These are phyloP conservation scores for Colletotrichum filicis DNA, from an alignment of 2,329 filamentous ascomycete genomes.

Conservation along the genomic window DNA sequence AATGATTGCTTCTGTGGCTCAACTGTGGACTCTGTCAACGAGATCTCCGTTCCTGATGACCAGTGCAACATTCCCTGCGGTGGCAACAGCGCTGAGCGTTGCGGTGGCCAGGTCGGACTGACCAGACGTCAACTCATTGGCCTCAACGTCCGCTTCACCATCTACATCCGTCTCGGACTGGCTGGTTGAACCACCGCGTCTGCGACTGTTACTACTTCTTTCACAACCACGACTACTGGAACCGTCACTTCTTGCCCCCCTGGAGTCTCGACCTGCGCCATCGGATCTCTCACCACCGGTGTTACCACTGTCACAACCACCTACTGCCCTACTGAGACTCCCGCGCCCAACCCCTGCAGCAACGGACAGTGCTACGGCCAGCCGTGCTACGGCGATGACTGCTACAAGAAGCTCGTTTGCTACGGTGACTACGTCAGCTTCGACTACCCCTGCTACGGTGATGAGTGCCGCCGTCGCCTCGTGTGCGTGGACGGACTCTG, in stretches of 20 bases:
- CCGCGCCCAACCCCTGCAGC: background rate
- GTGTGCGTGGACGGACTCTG: conserved; percentile 39
- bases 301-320: conserved; percentile 25
- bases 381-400: conserved; percentile 32
- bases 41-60: conserved; percentile 6
- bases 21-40: conserved; percentile 16
- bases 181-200: background rate
- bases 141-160: background rate
- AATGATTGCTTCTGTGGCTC: conserved; percentile 38
- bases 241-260: conserved; percentile 15
- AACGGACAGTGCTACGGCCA: conserved; percentile 1
- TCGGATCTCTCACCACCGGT: conserved; percentile 13
- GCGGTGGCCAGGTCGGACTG: conserved; percentile 49
- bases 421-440: conserved; percentile 38
- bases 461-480: conserved; percentile 43
- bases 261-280: background rate
- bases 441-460: conserved; percentile 47
- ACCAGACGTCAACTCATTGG: conserved; percentile 8
- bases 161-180: background rate
- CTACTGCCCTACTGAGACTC: conserved; percentile 1
- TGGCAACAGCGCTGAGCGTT: conserved; percentile 51
- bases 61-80: conserved; percentile 53
- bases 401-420: conserved; percentile 6
- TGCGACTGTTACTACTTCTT: conserved; percentile 12
- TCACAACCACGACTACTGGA: conserved; percentile 10